Percentiles rank a stretch among this genome's conserved stretches.
These are phyloP conservation scores for Spizellomyces sp. DNA, from an alignment of 192 early-diverging fungal species.

Conservation along the genomic window DNA sequence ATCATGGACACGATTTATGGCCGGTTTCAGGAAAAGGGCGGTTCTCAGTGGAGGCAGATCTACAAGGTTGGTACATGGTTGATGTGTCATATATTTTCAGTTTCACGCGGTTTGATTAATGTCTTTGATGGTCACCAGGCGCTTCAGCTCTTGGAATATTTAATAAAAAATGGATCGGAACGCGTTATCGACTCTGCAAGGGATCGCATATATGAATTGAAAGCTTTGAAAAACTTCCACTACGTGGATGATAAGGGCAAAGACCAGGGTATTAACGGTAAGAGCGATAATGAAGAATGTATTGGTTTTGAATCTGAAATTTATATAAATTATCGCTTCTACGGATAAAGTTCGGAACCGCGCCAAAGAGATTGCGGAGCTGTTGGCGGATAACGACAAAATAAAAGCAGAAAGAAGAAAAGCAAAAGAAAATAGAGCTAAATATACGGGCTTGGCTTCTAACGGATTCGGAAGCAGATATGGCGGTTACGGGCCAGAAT, in stretches of 20 bases:
- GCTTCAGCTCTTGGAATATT: conserved; percentile 89
- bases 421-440: conserved; percentile 85
- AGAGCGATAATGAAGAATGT: background rate
- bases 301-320: background rate
- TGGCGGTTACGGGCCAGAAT: conserved; percentile 49
- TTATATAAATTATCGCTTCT: background rate
- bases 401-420: conserved; percentile 87
- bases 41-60: conserved; percentile 88
- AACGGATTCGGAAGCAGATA: conserved; percentile 10
- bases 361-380: conserved; percentile 86
- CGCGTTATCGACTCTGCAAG: conserved; percentile 87
- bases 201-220: conserved; percentile 85
- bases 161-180: conserved; percentile 94
- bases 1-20: conserved; percentile 94
- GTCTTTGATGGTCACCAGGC: conserved; percentile 50
- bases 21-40: conserved; percentile 81
- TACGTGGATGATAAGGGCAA: conserved; percentile 92
- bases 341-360: conserved; percentile 71
- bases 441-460: conserved; percentile 77
- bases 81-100: background rate
- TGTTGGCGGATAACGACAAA: conserved; percentile 74
- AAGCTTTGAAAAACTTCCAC: conserved; percentile 84
- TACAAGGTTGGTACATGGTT: conserved; percentile 72
- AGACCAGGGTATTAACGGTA: conserved; percentile 97
- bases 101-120: background rate